Conservation (phyloP, 768 basidiomycete species). For the Calvatia gigantea region DNA sequence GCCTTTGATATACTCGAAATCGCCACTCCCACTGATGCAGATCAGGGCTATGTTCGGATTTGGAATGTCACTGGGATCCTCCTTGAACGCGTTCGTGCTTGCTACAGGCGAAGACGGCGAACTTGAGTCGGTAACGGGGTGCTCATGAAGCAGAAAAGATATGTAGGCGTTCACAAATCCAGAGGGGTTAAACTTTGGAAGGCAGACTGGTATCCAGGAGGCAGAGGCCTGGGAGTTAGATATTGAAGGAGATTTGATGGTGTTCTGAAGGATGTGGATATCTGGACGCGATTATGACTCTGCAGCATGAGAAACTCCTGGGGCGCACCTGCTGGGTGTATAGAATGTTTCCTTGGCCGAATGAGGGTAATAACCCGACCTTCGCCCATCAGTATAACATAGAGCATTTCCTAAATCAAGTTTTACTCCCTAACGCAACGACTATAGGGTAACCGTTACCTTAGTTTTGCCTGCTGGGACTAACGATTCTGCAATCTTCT, state of each 20-base stretch:
- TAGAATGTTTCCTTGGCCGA: slow-evolving; percentile 88
- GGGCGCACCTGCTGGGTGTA: slow-evolving; percentile 80
- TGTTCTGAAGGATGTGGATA: slow-evolving; percentile 90
- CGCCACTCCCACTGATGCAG: slow-evolving; percentile 76
- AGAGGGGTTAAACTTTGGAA: slow-evolving; percentile 88
- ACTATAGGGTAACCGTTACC: slow-evolving; percentile 34
- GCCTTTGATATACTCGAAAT: slow-evolving; percentile 76
- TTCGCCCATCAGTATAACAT: slow-evolving; percentile 80
- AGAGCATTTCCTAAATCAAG: slow-evolving; percentile 75
- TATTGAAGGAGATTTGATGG: slow-evolving; percentile 79
- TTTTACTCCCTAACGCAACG: background rate
- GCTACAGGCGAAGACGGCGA: slow-evolving; percentile 16
- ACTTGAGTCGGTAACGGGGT: slow-evolving; percentile 18
- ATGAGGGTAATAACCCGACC: slow-evolving; percentile 83
- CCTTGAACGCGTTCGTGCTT: slow-evolving; percentile 3
- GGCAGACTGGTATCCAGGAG: slow-evolving; percentile 92
- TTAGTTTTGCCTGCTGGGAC: slow-evolving; percentile 80
- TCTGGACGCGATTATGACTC: slow-evolving; percentile 39
- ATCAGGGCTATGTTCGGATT: slow-evolving; percentile 53
- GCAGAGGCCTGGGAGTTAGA: slow-evolving; percentile 75
- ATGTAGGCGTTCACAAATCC: slow-evolving; percentile 93
- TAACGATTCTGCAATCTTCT: slow-evolving; percentile 75
- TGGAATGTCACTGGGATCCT: background rate
- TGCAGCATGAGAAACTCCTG: background rate
- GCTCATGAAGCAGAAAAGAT: slow-evolving; percentile 56